Evolutionary conservation across 306 rosid species (phyloP), one percentile per base, ranked within the genome.

Genomic region (Begonia loranthoides): DNA sequence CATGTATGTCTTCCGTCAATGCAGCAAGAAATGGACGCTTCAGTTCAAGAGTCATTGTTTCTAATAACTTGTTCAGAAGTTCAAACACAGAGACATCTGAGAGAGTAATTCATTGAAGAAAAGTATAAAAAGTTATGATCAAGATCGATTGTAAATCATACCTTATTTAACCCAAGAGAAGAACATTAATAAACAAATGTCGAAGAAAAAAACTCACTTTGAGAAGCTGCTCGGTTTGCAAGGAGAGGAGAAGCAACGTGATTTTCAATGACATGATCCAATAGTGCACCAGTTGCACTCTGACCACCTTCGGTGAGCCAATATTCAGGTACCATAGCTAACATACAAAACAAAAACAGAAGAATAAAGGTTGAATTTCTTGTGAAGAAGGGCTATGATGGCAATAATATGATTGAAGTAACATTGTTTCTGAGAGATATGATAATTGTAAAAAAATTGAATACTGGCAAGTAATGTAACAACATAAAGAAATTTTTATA

Each of bases 291-390:
- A 61, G 94, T 90, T 62, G 97, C 97, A 86, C 97, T 90, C 75
- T 90, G 94, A 51, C 97, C 97, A n/a, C 94, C 97, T 86, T 90
- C 95, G 12, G 95, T 90, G 21, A 90, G 88, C 97, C 97, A 90
- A 64, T 80, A 77, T 63, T 85, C 94, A 10, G 95, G 95, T 64
- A 86, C 73, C 97, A 90, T 90, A 14, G 97, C 97, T 90, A 81
- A 57, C 15, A 43, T 50, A 48, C 59, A 55, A 36, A 60, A 76
- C 34, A 55, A 63, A 59, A 28, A 28, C 9, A 28, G 6, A 28
- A 28, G 63, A 63, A 49, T 14, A 19, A 22, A 3, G 44, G 17
- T 61, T 50, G 67, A 10, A 43, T 11, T 56, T 50, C 47, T 43
- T 11, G 47, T 28, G 36, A 28, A 28, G 36, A 28, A 4, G 1